Conservation (phyloP, 306 rosid species). For the Acacia confusa region DNA sequence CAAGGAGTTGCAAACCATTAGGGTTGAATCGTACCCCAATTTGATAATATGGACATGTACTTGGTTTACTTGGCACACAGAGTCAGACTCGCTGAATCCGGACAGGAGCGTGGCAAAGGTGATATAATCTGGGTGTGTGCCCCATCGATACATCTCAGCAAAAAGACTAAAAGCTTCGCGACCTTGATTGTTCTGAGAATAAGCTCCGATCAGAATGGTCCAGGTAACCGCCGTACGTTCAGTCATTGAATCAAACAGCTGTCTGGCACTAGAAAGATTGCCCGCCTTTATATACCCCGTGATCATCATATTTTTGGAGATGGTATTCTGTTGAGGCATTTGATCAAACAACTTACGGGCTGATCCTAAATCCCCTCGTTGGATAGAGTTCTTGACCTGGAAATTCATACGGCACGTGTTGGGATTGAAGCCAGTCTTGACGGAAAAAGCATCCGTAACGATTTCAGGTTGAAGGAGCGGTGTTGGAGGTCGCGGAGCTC, state of each 20-base stretch:
- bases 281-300: constrained; percentile 66
- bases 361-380: constrained; percentile 47
- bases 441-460: constrained; percentile 53
- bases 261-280: constrained; percentile 56
- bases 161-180: constrained; percentile 65
- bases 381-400: constrained; percentile 41
- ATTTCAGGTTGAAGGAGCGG: constrained; percentile 32
- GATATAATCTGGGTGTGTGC: constrained; percentile 59
- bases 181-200: constrained; percentile 47
- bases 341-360: constrained; percentile 73
- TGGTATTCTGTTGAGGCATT: constrained; percentile 69
- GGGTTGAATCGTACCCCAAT: constrained; percentile 56
- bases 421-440: constrained; percentile 81
- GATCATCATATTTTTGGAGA: constrained; percentile 71
- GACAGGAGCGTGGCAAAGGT: constrained; percentile 77
- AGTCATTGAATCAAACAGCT: constrained; percentile 61
- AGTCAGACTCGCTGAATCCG: constrained; percentile 57
- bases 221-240: constrained; percentile 74
- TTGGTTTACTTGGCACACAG: constrained; percentile 53
- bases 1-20: constrained; percentile 82
- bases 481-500: constrained; percentile 34
- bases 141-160: constrained; percentile 60
- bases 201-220: constrained; percentile 83
- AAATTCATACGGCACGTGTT: constrained; percentile 65
- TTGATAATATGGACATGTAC: constrained; percentile 66